Evolutionary conservation across 2,329 filamentous ascomycete genomes (phyloP).

Genomic region (Cercospora sp.): DNA sequence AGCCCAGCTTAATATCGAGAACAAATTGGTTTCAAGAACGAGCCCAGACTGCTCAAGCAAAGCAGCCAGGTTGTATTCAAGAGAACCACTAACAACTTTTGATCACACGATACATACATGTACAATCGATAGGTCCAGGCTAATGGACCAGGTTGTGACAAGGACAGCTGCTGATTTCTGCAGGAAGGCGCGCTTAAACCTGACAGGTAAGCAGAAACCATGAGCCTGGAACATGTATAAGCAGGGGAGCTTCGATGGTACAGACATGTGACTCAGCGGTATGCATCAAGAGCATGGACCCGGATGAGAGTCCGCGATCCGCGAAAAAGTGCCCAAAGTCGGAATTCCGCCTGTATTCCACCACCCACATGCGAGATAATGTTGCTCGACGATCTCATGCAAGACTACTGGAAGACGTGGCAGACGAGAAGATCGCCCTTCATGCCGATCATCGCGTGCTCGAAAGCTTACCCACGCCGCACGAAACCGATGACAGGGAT

Average conservation of each 20-base stretch:
- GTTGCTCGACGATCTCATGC: neutral
- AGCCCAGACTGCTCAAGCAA: neutral
- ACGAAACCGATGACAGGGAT: conserved; percentile 2
- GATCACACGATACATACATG: neutral
- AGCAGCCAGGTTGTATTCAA: neutral
- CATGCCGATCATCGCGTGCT: conserved; percentile 1
- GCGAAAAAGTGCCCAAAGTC: neutral
- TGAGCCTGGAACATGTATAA: neutral
- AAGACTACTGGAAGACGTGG: neutral
- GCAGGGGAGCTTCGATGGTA: neutral
- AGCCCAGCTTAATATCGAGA: neutral
- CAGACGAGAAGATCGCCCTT: conserved; percentile 1
- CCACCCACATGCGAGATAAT: neutral
- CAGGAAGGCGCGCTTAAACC: neutral
- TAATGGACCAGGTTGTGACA: neutral
- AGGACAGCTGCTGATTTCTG: neutral
- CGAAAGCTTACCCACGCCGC: neutral
- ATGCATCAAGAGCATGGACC: neutral
- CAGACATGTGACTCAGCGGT: neutral
- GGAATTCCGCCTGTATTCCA: neutral
- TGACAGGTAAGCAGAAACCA: neutral
- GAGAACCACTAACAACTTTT: neutral
- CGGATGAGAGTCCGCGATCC: neutral
- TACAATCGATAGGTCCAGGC: neutral
- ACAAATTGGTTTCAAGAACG: neutral